phyloP scores from a whole-genome alignment of 345 rosid species.

The Arabidopsis suecica region DNA sequence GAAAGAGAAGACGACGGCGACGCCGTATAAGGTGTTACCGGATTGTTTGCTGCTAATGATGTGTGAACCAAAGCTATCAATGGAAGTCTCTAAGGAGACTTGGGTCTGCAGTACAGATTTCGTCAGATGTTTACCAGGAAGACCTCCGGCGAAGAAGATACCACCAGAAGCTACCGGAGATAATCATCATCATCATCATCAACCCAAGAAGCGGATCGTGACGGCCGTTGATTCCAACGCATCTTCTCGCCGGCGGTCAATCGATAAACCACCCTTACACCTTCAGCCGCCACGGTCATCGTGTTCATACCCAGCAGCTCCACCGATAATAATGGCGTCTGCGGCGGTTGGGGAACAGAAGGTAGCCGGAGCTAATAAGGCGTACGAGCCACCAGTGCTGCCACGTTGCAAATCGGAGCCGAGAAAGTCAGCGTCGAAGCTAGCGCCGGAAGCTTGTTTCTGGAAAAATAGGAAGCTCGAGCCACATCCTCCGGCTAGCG shows the following conservation, averaged over 20 bases:
- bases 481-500: constrained; percentile 66
- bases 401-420: constrained; percentile 98
- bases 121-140: constrained; percentile 70
- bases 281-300: constrained; percentile 80
- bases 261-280: constrained; percentile 41
- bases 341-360: constrained; percentile 61
- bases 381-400: constrained; percentile 66
- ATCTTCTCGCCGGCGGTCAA: constrained; percentile 45
- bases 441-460: constrained; percentile 75
- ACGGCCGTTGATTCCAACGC: constrained; percentile 45
- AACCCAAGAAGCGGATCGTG: constrained; percentile 56
- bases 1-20: constrained; percentile 26
- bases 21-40: constrained; percentile 59
- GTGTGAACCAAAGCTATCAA: constrained; percentile 96
- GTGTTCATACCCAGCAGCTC: constrained; percentile 78
- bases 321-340: constrained; percentile 48
- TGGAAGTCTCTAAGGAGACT: constrained; percentile 97
- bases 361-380: constrained; percentile 55
- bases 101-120: constrained; percentile 96
- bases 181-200: constrained; percentile 20
- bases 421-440: constrained; percentile 67
- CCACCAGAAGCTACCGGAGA: constrained; percentile 33
- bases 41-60: constrained; percentile 90
- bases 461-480: constrained; percentile 93
- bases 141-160: constrained; percentile 46